A percentile compares a stretch with the other conserved stretches of the same genome.
Conservation (phyloP, 2,329 filamentous ascomycete species). For the Calycina herbarum region DNA sequence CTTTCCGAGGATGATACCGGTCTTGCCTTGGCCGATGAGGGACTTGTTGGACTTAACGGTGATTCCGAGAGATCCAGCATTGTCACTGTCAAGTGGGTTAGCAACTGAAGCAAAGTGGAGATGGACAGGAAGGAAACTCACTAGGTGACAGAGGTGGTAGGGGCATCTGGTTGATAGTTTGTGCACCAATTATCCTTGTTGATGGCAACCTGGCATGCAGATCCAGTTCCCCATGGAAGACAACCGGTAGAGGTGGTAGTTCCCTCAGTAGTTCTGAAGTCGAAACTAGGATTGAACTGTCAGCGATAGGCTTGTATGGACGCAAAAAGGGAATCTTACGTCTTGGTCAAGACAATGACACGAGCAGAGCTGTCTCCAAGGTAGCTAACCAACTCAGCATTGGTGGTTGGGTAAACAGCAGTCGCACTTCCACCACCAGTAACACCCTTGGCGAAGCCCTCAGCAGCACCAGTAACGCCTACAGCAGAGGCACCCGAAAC, state of each 20-base stretch:
- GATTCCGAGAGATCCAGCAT: constrained; percentile 31
- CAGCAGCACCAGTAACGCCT: constrained; percentile 31
- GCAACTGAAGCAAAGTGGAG: no score
- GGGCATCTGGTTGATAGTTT: constrained; percentile 38
- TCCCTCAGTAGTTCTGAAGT: constrained; percentile 51
- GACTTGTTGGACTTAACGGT: constrained; percentile 32
- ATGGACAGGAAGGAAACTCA: no score
- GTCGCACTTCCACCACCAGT: constrained; percentile 60
- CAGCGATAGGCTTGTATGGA: not conserved
- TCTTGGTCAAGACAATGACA: constrained; percentile 58
- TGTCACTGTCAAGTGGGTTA: constrained; percentile 16
- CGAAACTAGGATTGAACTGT: constrained; percentile 40
- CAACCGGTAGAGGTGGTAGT: constrained; percentile 22
- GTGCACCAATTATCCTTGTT: constrained; percentile 42
- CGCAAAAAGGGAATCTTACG: constrained; percentile 1
- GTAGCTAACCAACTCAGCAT: constrained; percentile 54
- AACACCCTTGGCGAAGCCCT: constrained; percentile 53
- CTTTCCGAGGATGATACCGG: constrained; percentile 34
- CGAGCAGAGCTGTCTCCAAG: constrained; percentile 13
- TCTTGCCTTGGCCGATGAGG: constrained; percentile 30
- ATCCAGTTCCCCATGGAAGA: constrained; percentile 40
- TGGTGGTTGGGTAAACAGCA: constrained; percentile 54
- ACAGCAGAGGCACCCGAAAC: not conserved
- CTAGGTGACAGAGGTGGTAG: constrained; percentile 17
- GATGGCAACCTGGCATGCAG: constrained; percentile 51